Base-by-base conservation (phyloP, 768 basidiomycete species). In the Scleroderma bovista region DNA sequence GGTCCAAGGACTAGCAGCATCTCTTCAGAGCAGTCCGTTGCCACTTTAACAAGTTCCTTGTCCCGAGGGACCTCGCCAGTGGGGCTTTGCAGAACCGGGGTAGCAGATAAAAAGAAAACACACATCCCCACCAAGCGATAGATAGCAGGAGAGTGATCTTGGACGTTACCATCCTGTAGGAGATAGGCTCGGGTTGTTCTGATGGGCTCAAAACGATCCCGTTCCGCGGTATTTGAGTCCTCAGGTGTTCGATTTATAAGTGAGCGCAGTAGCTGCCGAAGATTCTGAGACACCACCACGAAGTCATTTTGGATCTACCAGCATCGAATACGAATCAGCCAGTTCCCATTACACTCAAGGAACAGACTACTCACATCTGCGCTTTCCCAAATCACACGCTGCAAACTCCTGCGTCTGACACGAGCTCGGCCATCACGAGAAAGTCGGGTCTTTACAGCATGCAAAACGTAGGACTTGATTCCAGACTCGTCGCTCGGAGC, bases 311-410 rank as follows among this genome's bases (percentile, higher is more conserved):
- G 83, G 22, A 83, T 71, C 86, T 88, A 29, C 42, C 13, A 48
- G 43, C 13, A 48, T 26, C 49, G 19, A 48, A 17, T 33, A 16
- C 26, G 19, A n/a, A 45, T 50, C 5, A 48, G 17, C 2, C 19
- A 33, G 24, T 36, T 31, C 37, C n/a, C 43, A 29, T 40, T 9
- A 29, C 15, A 11, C 36, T 33, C 23, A 17, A 34, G 24, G 15
- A 12, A 46, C 20, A 39, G 17, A 48, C 26, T 33, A 72, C 80
- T 60, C 56, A 92, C 91, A 57, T 90, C 87, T 39, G 72, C 58
- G 51, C 78, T 79, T 51, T 80, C 79, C 80, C 90, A 91, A 22
- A 92, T 63, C 8, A 76, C 62, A 24, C 72, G 70, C 44, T 86
- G 77, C 20, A 91, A 68, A 36, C 66, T 68, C 61, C 50, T 75